These are phyloP conservation scores for Saccharomycopsis olivae DNA, from an alignment of 805 yeast species.

Conservation along the genomic window DNA sequence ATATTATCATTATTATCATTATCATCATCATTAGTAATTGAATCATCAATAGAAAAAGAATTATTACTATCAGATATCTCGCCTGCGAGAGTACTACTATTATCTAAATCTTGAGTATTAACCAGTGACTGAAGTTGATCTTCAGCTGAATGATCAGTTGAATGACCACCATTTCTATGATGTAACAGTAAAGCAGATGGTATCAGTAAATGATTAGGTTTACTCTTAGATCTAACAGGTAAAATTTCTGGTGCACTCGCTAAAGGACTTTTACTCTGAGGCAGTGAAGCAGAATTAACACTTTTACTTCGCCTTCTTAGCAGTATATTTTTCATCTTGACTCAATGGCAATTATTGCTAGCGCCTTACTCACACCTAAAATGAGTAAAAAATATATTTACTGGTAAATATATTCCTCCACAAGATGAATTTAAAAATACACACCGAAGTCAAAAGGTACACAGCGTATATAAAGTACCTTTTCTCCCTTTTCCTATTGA, in stretches of 20 bases:
- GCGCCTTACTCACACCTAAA: too few species aligned
- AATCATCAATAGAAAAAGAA: too few species aligned
- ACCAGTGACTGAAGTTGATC: background rate
- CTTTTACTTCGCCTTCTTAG: constrained; percentile 1
- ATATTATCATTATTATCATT: background rate
- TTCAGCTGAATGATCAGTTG: background rate
- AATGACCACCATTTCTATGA: background rate
- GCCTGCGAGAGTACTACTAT: background rate
- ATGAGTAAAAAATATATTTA: too few species aligned
- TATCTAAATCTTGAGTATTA: background rate
- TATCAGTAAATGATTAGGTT: background rate
- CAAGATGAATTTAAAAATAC: too few species aligned
- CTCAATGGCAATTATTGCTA: too few species aligned
- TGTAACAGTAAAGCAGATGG: too few species aligned
- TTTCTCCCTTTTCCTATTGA: too few species aligned
- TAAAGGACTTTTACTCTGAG: constrained; percentile 1
- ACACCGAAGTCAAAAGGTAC: too few species aligned
- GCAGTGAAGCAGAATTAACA: background rate
- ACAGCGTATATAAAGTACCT: too few species aligned
- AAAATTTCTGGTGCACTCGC: constrained; percentile 13
- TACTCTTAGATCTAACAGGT: constrained; percentile 5
- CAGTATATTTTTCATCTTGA: background rate
- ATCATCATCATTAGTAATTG: background rate
- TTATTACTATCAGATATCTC: too few species aligned
- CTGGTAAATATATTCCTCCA: too few species aligned